These are phyloP conservation scores for Coniochaeta hoffmannii DNA, from an alignment of 2,329 filamentous ascomycete species.

Conservation along the genomic window DNA sequence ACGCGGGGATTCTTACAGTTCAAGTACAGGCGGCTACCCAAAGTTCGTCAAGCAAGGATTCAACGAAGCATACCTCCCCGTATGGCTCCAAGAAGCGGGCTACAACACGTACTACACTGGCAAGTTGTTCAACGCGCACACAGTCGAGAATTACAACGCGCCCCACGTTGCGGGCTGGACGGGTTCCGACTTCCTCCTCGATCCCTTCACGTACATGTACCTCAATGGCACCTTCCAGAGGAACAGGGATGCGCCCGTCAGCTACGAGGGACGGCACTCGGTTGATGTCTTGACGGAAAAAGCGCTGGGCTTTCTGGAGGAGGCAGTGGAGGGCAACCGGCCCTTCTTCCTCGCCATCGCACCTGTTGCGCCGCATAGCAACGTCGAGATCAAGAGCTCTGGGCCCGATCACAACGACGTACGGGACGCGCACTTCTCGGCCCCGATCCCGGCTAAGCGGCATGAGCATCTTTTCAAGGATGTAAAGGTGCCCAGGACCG, in stretches of 20 bases:
- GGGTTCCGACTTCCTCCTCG: slow-evolving; percentile 48
- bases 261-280: slow-evolving; percentile 25
- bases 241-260: slow-evolving; percentile 39
- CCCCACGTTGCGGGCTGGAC: slow-evolving; percentile 50
- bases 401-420: slow-evolving; percentile 5
- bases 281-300: neutral
- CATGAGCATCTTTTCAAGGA: slow-evolving; percentile 54
- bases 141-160: slow-evolving; percentile 38
- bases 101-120: slow-evolving; percentile 48
- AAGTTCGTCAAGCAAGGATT: slow-evolving; percentile 43
- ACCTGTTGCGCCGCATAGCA: slow-evolving; percentile 51
- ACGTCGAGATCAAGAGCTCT: slow-evolving; percentile 20
- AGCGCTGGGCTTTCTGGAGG: slow-evolving; percentile 1
- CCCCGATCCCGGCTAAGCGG: slow-evolving; percentile 48
- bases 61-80: slow-evolving; percentile 40
- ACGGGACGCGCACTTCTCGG: slow-evolving; percentile 21
- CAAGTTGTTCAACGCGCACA: slow-evolving; percentile 48
- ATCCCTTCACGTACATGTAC: slow-evolving; percentile 63
- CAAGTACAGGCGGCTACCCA: slow-evolving; percentile 31
- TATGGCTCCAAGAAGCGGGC: slow-evolving; percentile 43
- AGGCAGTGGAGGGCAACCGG: slow-evolving; percentile 1
- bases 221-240: slow-evolving; percentile 57
- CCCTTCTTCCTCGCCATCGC: slow-evolving; percentile 56
- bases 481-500: slow-evolving; percentile 52
- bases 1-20: neutral